phyloP scores from a whole-genome alignment of 306 rosid species.

The Vachellia collinsii region DNA sequence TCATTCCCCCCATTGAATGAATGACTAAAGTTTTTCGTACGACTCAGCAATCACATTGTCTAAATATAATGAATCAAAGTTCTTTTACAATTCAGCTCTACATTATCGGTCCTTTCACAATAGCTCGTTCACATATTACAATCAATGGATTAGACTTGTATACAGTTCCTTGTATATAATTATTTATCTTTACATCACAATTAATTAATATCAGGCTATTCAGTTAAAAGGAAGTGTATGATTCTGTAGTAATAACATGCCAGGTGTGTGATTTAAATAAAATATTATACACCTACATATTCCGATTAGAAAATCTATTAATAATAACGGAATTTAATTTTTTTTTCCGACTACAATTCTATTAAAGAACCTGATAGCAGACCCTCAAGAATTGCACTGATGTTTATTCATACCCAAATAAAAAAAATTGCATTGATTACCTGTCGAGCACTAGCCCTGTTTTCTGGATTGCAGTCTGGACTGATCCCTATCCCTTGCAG shows the following conservation, averaged over 20 bases:
- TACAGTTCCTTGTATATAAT: neutral
- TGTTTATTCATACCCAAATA: neutral
- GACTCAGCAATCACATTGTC: neutral
- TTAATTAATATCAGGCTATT: neutral
- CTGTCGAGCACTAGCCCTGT: slow-evolving; percentile 35
- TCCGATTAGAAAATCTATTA: neutral
- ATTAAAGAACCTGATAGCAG: neutral
- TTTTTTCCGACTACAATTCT: neutral
- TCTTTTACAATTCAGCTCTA: neutral
- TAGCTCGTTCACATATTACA: neutral
- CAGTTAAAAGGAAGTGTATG: neutral
- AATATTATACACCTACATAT: neutral
- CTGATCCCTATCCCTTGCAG: slow-evolving; percentile 52
- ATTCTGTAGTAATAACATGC: neutral
- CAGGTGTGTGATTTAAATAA: neutral
- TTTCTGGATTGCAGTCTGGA: slow-evolving; percentile 59
- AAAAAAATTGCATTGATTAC: slow-evolving; percentile 35
- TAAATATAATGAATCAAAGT: neutral
- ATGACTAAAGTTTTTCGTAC: neutral
- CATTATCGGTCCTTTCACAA: neutral
- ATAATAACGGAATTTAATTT: neutral
- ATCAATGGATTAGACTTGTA: neutral
- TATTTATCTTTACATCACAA: neutral
- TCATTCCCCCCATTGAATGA: neutral
- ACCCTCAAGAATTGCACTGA: neutral